Evolutionary conservation across 2,329 filamentous ascomycete genomes (phyloP).

Genomic region (Cladophialophora immunda): DNA sequence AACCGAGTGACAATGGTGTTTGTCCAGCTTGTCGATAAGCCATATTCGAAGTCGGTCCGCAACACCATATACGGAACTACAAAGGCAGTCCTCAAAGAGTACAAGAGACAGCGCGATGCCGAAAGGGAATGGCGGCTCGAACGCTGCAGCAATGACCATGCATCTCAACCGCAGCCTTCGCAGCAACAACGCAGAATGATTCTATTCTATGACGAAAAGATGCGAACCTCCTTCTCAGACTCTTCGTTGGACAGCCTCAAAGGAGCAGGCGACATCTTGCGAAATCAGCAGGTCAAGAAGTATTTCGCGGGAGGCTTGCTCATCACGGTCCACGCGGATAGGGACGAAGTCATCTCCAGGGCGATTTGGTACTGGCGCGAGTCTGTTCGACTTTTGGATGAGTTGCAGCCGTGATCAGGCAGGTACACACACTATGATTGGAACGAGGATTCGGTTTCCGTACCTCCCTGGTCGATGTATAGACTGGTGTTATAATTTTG

Average conservation of each 20-base stretch:
- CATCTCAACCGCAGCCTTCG: not conserved
- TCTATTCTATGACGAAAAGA: not conserved
- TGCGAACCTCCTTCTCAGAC: not conserved
- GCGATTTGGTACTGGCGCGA: not conserved
- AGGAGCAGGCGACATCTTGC: not conserved
- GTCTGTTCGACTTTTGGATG: not conserved
- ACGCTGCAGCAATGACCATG: not conserved
- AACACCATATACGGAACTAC: not conserved
- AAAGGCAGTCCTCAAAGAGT: not conserved
- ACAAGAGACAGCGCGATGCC: not conserved
- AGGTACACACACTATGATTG: too few species aligned
- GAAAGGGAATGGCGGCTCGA: not conserved
- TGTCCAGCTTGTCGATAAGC: not conserved
- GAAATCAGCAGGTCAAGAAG: not conserved
- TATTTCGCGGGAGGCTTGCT: not conserved
- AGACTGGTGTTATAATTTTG: not conserved
- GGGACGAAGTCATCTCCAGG: not conserved
- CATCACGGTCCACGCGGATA: not conserved
- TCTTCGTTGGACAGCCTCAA: not conserved
- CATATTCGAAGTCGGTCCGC: not conserved
- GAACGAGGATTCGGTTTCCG: too few species aligned
- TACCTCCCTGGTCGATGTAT: not conserved
- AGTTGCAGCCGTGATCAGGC: not conserved
- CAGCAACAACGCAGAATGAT: not conserved
- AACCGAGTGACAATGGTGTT: not conserved